Evolutionary conservation across 2,329 filamentous ascomycete genomes (phyloP).

Genomic region (Fulvia fulva): DNA sequence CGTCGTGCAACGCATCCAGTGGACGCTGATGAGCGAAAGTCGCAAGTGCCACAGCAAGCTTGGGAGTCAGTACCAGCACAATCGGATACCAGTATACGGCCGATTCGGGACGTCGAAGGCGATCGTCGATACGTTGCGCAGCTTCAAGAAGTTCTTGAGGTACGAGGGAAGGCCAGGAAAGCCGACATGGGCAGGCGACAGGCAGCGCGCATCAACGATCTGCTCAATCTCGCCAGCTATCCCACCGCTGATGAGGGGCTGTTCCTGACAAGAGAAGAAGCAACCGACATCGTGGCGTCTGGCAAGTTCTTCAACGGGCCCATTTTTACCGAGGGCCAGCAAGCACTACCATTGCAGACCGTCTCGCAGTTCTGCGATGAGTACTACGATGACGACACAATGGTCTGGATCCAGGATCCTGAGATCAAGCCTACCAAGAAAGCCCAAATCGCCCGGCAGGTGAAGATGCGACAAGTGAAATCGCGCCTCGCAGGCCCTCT

Average conservation of each 20-base stretch:
- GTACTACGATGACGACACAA: constrained; percentile 29
- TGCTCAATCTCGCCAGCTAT: constrained; percentile 25
- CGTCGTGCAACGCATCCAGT: not conserved
- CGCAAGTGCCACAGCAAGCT: not conserved
- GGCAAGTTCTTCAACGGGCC: constrained; percentile 24
- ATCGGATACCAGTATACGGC: not conserved
- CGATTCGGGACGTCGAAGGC: not conserved
- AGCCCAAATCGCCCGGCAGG: constrained; percentile 13
- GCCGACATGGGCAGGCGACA: constrained; percentile 21
- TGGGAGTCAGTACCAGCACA: not conserved
- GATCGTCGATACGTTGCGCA: not conserved
- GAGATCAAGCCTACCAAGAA: constrained; percentile 9
- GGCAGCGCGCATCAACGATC: constrained; percentile 21
- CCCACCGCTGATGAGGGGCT: constrained; percentile 23
- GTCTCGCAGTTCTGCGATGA: constrained; percentile 27
- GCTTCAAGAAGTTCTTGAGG: not conserved
- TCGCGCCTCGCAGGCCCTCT: constrained; percentile 20
- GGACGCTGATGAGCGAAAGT: not conserved
- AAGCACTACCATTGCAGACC: constrained; percentile 26
- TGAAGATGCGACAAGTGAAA: constrained; percentile 27
- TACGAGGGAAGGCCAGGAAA: constrained; percentile 1
- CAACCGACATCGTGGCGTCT: constrained; percentile 19
- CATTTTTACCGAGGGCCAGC: constrained; percentile 28
- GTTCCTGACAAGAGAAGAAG: constrained; percentile 24
- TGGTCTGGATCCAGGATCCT: constrained; percentile 30